phyloP scores from a whole-genome alignment of 2,329 filamentous ascomycete species.

The Dryadomyces quercus-mongolicae region DNA sequence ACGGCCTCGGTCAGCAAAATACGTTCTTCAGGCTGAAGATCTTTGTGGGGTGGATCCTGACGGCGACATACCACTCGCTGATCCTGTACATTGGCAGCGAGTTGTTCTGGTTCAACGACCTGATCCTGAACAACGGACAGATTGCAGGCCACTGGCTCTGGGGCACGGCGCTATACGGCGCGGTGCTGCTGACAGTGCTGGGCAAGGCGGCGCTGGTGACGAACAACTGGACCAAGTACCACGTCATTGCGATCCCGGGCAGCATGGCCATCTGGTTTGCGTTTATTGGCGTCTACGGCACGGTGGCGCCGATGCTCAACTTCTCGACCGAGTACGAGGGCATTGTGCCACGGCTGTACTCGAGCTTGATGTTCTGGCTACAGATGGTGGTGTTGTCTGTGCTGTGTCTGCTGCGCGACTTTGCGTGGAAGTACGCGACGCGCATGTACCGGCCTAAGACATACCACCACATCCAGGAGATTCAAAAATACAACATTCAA shows the following conservation, averaged over 20 bases:
- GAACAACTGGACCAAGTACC: constrained; percentile 98
- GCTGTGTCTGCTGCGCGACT: constrained; percentile 76
- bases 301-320: constrained; percentile 67
- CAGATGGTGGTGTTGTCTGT: constrained; percentile 72
- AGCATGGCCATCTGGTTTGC: constrained; percentile 85
- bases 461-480: constrained; percentile 98
- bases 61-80: constrained; percentile 91
- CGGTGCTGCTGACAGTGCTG: constrained; percentile 84
- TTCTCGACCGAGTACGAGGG: constrained; percentile 80
- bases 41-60: constrained; percentile 85
- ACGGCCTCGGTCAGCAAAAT: constrained; percentile 84
- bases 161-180: constrained; percentile 89
- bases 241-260: constrained; percentile 87
- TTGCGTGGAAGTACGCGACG: constrained; percentile 95
- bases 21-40: constrained; percentile 88
- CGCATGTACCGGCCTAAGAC: constrained; percentile 93
- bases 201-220: constrained; percentile 91
- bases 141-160: constrained; percentile 94
- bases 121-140: constrained; percentile 66
- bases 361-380: constrained; percentile 78
- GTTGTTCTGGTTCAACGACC: constrained; percentile 71
- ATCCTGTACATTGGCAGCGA: constrained; percentile 80
- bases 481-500: constrained; percentile 99
- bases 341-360: constrained; percentile 68
- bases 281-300: constrained; percentile 80